phyloP scores from a whole-genome alignment of 2,329 filamentous ascomycete species.

The Dryadomyces quercus-mongolicae region DNA sequence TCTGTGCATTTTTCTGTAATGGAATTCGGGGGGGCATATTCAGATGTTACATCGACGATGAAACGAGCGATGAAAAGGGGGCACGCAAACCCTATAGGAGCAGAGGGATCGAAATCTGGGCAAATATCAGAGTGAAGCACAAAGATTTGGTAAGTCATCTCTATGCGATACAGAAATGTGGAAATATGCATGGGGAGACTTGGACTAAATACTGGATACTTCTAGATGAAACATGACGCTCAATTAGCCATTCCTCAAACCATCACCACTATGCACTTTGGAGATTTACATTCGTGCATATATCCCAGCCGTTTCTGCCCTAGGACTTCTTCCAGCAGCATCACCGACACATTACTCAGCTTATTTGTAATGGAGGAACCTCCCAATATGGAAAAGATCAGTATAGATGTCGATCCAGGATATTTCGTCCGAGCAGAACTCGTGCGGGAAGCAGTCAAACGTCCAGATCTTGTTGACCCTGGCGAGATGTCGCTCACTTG shows the following conservation, averaged over 20 bases:
- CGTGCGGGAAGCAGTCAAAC: background rate
- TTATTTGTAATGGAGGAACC: background rate
- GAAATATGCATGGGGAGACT: too few species aligned
- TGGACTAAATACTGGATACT: too few species aligned
- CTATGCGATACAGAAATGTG: too few species aligned
- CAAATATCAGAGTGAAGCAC: too few species aligned
- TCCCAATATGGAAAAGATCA: background rate
- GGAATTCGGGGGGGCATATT: fast-evolving
- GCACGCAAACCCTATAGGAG: background rate
- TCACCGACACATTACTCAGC: background rate
- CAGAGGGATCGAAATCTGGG: too few species aligned
- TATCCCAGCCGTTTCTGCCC: too few species aligned
- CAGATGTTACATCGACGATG: background rate
- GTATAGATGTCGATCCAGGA: background rate
- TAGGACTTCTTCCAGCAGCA: background rate
- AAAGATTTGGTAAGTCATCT: too few species aligned
- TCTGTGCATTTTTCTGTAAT: background rate
- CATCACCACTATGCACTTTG: too few species aligned
- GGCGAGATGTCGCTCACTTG: background rate
- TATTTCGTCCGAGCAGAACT: background rate
- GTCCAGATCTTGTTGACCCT: too few species aligned
- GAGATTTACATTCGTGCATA: too few species aligned
- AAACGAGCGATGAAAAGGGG: background rate
- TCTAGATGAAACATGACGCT: too few species aligned
- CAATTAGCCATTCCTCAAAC: too few species aligned